Evolutionary conservation across 495 filamentous ascomycete genomes (phyloP), one percentile per base, ranked within the genome.

Genomic region (Aspergillus hancockii): DNA sequence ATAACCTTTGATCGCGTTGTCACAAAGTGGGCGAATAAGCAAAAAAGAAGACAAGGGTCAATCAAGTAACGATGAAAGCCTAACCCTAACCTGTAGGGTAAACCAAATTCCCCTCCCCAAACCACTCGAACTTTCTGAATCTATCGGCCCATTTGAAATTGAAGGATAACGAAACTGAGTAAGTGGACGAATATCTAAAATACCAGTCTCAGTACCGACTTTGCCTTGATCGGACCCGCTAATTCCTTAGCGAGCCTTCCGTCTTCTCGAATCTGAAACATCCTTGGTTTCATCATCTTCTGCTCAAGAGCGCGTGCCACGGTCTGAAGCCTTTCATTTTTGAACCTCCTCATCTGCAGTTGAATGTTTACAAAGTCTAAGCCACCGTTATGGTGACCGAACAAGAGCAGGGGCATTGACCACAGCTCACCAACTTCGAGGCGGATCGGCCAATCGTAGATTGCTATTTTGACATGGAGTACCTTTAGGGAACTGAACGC

Each of bases 401-500:
- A 64, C 16, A 18, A 12, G 21, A 71, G 50, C 21, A 67, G 25
- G 3, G 66, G 68, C 31, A 61, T 49, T 10, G 66, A 63, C 66
- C 68, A 71, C 6, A 32, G 31, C 28, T 68, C 63, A 0, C 62
- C 64, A 14, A 67, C 23, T 25, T 61, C 51, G 31, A 67, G 25
- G 5, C 49, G 23, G 18, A 65, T 61, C 7, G 68, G 64, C 58
- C 64, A 63, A 52, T 68, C 62, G 22, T 56, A 43, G 19, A 71
- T 61, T 14, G 18, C 12, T 38, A 63, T 7, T 25, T 62, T 23
- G 28, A 69, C 40, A 52, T 69, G 64, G 30, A 71, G 18, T 12
- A 65, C 62, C 14, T 54, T 49, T 32, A 71, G 45, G 1, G 21
- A 30, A 8, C 13, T 49, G 18, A 59, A 61, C 5, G 19, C 14